Evolutionary conservation across 495 filamentous ascomycete genomes (phyloP).

Genomic region (Aspergillus asperescens): DNA sequence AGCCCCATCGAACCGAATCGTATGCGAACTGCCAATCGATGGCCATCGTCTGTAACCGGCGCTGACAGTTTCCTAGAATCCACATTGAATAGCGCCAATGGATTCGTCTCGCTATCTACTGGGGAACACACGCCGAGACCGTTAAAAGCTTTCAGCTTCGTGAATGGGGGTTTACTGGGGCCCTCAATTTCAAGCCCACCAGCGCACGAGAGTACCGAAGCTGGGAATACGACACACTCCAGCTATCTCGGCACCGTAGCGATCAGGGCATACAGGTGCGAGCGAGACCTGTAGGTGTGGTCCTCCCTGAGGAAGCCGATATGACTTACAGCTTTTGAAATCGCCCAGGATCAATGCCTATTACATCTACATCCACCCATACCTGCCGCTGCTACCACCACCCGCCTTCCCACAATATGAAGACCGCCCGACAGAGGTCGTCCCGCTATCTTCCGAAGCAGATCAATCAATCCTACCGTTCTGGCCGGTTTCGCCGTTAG

Average conservation of each 20-base stretch:
- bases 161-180: neutral
- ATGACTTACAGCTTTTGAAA: no score
- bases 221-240: neutral
- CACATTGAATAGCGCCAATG: neutral
- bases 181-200: neutral
- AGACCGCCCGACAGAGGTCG: conserved; percentile 29
- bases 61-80: neutral
- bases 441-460: conserved; percentile 16
- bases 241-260: neutral
- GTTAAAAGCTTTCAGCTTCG: neutral
- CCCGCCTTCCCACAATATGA: conserved; percentile 26
- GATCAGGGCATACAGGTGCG: neutral
- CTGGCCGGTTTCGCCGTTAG: conserved; percentile 42
- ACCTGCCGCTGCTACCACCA: conserved; percentile 48
- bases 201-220: neutral
- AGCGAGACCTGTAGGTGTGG: neutral
- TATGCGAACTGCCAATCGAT: neutral
- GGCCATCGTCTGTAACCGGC: neutral
- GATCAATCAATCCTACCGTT: conserved; percentile 19
- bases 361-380: conserved; percentile 51
- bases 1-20: neutral
- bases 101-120: neutral
- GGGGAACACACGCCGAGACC: neutral
- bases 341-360: conserved; percentile 43
- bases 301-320: no score